A percentile compares a stretch with the other conserved stretches of the same genome.
Conservation (phyloP, 2,329 filamentous ascomycete genomes). For the Zalaria obscura region DNA sequence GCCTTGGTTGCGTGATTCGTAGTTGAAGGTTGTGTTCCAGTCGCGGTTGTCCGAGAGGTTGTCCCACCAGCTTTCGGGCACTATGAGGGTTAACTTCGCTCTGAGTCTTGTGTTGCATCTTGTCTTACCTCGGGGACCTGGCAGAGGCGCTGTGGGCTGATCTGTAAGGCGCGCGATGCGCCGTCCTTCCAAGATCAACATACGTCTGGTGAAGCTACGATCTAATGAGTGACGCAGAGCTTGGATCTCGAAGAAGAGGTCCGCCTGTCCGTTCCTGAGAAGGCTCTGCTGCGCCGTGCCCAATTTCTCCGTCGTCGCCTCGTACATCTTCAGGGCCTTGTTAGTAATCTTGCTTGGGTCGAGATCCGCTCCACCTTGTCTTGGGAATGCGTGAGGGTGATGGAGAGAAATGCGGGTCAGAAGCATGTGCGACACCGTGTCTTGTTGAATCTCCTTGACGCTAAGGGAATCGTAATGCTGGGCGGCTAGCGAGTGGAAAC, state of each 20-base stretch:
- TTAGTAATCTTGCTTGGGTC: constrained; percentile 15
- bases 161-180: constrained; percentile 17
- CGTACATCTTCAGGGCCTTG: constrained; percentile 15
- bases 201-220: constrained; percentile 14
- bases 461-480: constrained; percentile 15
- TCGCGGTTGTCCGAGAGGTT: constrained; percentile 17
- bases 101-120: neutral
- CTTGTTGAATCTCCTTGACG: constrained; percentile 22
- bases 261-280: constrained; percentile 17
- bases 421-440: constrained; percentile 19
- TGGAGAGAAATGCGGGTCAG: constrained; percentile 17
- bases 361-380: constrained; percentile 5
- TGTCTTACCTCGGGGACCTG: constrained; percentile 1
- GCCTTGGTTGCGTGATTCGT: constrained; percentile 8
- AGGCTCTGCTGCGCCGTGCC: constrained; percentile 15
- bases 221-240: constrained; percentile 15
- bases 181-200: constrained; percentile 18
- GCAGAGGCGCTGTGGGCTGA: constrained; percentile 4
- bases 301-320: constrained; percentile 17
- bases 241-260: constrained; percentile 21
- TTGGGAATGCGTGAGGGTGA: constrained; percentile 11
- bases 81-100: constrained; percentile 10
- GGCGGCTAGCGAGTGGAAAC: constrained; percentile 16
- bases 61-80: constrained; percentile 14
- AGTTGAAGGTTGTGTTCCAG: constrained; percentile 19